A percentile compares a stretch with the other conserved stretches of the same genome.
Conservation (phyloP, 345 rosid genomes). For the Euphorbia pulcherrima region DNA sequence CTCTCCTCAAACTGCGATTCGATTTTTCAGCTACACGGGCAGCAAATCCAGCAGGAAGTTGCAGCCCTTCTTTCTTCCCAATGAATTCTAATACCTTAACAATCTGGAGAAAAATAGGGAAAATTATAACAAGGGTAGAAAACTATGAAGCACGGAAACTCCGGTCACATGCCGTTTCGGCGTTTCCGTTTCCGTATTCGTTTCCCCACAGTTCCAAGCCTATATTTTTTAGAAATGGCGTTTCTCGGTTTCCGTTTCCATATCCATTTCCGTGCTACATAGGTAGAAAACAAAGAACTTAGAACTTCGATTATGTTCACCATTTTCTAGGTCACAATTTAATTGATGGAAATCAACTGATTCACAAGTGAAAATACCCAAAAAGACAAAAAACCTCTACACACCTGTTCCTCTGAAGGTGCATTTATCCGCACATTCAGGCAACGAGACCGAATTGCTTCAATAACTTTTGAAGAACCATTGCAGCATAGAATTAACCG, state of each 20-base stretch:
- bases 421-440: conserved; percentile 80
- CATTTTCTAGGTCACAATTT: too few relatives aligned
- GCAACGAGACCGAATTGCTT: conserved; percentile 97
- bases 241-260: too few relatives aligned
- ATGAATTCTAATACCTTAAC: conserved; percentile 72
- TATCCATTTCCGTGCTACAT: too few relatives aligned
- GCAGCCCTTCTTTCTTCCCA: conserved; percentile 78
- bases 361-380: neutral
- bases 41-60: conserved; percentile 79
- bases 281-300: too few relatives aligned
- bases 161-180: too few relatives aligned
- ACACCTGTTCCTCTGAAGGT: conserved; percentile 87
- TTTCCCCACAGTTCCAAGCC: too few relatives aligned
- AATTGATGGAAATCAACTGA: neutral
- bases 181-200: too few relatives aligned
- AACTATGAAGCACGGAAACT: too few relatives aligned
- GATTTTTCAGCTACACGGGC: conserved; percentile 81
- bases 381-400: conserved; percentile 19
- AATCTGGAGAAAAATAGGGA: conserved; percentile 44
- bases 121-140: neutral
- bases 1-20: conserved; percentile 79
- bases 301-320: too few relatives aligned
- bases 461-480: conserved; percentile 92
- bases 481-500: conserved; percentile 89
- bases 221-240: too few relatives aligned